These are phyloP conservation scores for Nicotiana sylvestris DNA, from an alignment of 257 asterid species.

Conservation along the genomic window DNA sequence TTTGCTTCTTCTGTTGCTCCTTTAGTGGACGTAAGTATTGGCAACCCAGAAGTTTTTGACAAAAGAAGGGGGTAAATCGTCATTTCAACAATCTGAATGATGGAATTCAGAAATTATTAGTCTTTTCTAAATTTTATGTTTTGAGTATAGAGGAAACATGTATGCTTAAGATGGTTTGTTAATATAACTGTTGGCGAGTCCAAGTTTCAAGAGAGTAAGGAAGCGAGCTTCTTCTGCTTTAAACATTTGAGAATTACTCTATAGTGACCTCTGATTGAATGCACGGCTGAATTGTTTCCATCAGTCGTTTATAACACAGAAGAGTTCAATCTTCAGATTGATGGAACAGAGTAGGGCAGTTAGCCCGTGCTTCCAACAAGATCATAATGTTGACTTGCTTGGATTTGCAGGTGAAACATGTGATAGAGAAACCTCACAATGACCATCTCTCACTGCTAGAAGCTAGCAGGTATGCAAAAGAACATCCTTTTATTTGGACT, in stretches of 20 bases:
- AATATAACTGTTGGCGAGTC: not conserved
- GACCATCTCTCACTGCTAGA: constrained; percentile 96
- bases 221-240: not conserved
- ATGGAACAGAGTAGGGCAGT: not conserved
- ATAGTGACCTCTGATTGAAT: constrained; percentile 7
- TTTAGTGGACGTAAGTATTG: not conserved
- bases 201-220: not conserved
- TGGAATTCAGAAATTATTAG: not conserved
- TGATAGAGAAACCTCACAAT: constrained; percentile 89
- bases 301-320: not conserved
- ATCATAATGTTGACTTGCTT: constrained; percentile 10
- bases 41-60: not conserved
- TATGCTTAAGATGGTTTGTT: not conserved
- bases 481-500: not conserved
- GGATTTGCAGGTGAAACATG: constrained; percentile 71
- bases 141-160: not conserved
- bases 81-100: not conserved
- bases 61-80: not conserved
- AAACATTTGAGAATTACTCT: not conserved
- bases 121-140: not conserved
- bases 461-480: constrained; percentile 79
- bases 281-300: not conserved
- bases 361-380: not conserved
- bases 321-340: not conserved
- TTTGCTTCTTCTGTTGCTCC: not conserved